These are phyloP conservation scores for Ambrosia trifida DNA, from an alignment of 129 eudicot species.

Conservation along the genomic window DNA sequence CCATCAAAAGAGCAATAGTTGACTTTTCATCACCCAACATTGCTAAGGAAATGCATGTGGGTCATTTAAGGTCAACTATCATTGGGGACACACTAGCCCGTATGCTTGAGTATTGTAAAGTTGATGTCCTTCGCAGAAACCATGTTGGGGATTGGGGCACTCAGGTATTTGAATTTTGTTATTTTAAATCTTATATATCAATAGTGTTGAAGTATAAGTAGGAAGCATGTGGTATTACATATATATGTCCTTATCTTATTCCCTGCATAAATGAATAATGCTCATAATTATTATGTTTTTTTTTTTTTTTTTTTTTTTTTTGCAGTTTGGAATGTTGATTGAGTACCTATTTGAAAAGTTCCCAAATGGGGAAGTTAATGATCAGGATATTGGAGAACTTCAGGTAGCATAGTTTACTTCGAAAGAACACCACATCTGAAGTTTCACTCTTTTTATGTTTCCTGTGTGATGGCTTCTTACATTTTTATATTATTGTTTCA, in stretches of 20 bases:
- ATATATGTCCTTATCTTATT: not conserved
- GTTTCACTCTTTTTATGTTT: too few species aligned
- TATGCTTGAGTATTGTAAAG: slow-evolving; percentile 88
- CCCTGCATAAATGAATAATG: not conserved
- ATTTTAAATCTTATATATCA: not conserved
- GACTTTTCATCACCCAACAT: slow-evolving; percentile 97
- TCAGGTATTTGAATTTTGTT: slow-evolving; percentile 48
- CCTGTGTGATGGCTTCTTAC: not conserved
- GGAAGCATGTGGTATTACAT: not conserved
- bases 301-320: too few species aligned
- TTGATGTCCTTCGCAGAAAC: slow-evolving; percentile 86
- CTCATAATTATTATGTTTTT: not conserved
- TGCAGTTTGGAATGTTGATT: slow-evolving; percentile 98
- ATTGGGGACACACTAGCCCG: slow-evolving; percentile 93
- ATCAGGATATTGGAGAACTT: slow-evolving; percentile 79
- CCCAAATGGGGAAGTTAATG: slow-evolving; percentile 68
- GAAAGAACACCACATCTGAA: too few species aligned
- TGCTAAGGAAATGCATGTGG: slow-evolving; percentile 97
- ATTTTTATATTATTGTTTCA: not conserved
- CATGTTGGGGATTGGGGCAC: slow-evolving; percentile 99
- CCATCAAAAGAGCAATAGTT: slow-evolving; percentile 71
- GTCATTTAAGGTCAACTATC: slow-evolving; percentile 86
- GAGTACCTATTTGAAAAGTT: slow-evolving; percentile 79
- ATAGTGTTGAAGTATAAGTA: too few species aligned
- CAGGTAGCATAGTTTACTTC: slow-evolving; percentile 50